These are phyloP conservation scores for Saturnispora diversa DNA, from an alignment of 805 yeast genomes.

Conservation along the genomic window DNA sequence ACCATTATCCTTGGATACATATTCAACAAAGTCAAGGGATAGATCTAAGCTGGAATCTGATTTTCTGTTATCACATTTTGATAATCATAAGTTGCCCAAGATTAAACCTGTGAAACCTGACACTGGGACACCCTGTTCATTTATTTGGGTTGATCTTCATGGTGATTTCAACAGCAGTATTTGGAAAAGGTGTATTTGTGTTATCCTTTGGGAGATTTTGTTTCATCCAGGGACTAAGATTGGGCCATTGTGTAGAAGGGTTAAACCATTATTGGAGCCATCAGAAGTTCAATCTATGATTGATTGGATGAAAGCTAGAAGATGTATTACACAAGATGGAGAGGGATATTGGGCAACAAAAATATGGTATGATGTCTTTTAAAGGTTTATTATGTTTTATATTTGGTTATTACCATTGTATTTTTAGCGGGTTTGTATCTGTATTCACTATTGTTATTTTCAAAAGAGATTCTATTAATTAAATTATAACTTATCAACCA, in stretches of 20 bases:
- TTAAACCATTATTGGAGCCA: slow-evolving; percentile 28
- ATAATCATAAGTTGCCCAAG: slow-evolving; percentile 11
- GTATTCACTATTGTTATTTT: neutral
- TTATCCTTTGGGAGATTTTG: slow-evolving; percentile 38
- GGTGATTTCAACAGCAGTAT: slow-evolving; percentile 51
- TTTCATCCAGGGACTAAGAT: slow-evolving; percentile 48
- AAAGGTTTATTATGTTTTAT: neutral
- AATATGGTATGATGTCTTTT: slow-evolving; percentile 35
- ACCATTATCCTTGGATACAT: slow-evolving; percentile 45
- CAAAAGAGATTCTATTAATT: no score
- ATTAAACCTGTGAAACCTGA: slow-evolving; percentile 40
- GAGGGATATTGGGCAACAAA: slow-evolving; percentile 34
- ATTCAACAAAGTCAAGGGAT: slow-evolving; percentile 70
- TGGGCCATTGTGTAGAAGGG: slow-evolving; percentile 19
- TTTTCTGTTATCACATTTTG: slow-evolving; percentile 34
- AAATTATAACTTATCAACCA: slow-evolving; percentile 8
- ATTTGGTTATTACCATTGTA: no score
- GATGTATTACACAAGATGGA: slow-evolving; percentile 29
- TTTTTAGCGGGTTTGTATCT: slow-evolving; percentile 3
- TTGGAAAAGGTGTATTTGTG: slow-evolving; percentile 51
- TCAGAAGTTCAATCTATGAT: slow-evolving; percentile 34
- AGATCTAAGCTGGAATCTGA: slow-evolving; percentile 60
- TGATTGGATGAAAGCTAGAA: slow-evolving; percentile 39
- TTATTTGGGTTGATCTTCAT: slow-evolving; percentile 61
- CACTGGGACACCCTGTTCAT: slow-evolving; percentile 51